Base-by-base conservation (phyloP, 2,329 filamentous ascomycete species). In the Stylonectria norvegica region DNA sequence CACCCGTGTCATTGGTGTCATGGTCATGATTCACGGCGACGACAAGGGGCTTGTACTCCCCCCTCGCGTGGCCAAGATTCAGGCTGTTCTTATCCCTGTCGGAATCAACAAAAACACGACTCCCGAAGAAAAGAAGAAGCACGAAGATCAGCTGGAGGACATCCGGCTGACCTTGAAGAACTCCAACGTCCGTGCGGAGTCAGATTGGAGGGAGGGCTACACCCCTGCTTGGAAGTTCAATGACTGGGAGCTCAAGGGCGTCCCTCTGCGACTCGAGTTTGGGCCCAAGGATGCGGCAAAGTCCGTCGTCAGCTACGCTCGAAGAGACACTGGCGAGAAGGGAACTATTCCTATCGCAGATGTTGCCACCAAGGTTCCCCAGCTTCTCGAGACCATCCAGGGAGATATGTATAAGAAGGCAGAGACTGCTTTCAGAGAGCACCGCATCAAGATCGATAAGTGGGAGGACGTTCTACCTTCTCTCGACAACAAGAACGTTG, bases 21-120 rank as follows among this genome's bases (percentile, higher is more conserved):
- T 97, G 91, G 87, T 96, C 59, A 93, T 98, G 82, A 89, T 95
- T 46, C 93, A 98, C 69, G 85, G 89, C 58, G 93, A 98, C 63
- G 86, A 98, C 71, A 91, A 91, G 68, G 93, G 93, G 50, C 77
- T 98, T 14, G 89, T 97, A 47, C 81, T 97, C 37, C 93, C 93
- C 62, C 93, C 93, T 28, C 81, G 89, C 40, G 86, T 97, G 37
- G 84, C 90, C 50, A 89, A 91, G 68, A 75, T 83, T 48, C 93
- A 98, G 68, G 80, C 83, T 31, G 78, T 96, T 53, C 78, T 98
- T 48, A 84, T 98, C 41, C 91, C 94, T 7, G 90, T 97, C 29
- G 94, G 93, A 42, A 83, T 98, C 57, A 96, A 83, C 40, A 90
- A 88, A 58, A 95, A 86, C 74, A 91, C 84, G 38, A 81, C 81